Base-by-base conservation (phyloP, 108 stramenopile genomes). In the Cyclotella kingstonii region DNA sequence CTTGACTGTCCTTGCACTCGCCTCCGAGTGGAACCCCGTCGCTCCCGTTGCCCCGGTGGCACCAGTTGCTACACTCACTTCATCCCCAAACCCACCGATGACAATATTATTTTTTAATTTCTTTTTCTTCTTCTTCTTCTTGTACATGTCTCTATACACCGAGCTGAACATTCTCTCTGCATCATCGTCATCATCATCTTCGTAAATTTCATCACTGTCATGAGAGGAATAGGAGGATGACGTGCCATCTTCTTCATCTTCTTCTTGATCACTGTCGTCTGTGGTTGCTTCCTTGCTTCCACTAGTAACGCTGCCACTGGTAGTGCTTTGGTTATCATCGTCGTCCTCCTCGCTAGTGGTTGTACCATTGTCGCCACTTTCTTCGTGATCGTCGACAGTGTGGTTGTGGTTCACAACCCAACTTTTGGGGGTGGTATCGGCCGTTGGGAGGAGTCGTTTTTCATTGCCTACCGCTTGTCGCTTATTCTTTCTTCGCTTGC, bases 41-140 rank as follows among this genome's bases (percentile, higher is more conserved):
- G 54, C 48, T 10, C 54, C 65, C 22, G 65, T 66, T 15, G 54
- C 48, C 7, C 67, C 70, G 0, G 60, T 70, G 5, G 60, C 48
- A 27, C 59, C 59, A 23, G 59, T 54, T 46, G 33, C 38, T 40
- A 56, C 60, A 60, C 60, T 62, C 4, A 0, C 54, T 34, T 70
- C 69, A 28, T 47, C 69, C 5, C 26, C 47, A n/a, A 38, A 19
- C 3, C 66, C 68, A 31, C 28, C 28, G 12, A 59, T 59, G 23
- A 68, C 57, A 15, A 68, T 50, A 47, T 68, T 68, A 25, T 50
- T 63, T 15, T 33, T 63, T 1, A 0, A 3, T 4, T 38, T 50
- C 38, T 63, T 63, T 33, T 19, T 30, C 15, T 63, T 50, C 27
- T 38, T 45, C 17, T 29, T 51, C 44, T 42, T 40, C 15, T 36